phyloP scores from a whole-genome alignment of 345 rosid genomes.

The Triadica sebifera region DNA sequence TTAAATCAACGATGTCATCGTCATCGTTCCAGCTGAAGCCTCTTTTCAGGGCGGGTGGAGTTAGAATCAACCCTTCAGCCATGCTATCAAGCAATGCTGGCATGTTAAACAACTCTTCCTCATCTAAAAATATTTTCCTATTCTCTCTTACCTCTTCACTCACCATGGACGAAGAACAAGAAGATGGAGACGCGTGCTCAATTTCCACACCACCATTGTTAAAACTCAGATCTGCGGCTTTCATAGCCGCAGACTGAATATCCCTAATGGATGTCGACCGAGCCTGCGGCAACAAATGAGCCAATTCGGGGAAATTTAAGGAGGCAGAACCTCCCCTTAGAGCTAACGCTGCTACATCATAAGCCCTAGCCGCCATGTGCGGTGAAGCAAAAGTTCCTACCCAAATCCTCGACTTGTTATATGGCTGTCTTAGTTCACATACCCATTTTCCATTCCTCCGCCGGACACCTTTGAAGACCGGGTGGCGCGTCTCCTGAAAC shows the following conservation, averaged over 20 bases:
- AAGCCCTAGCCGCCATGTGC: slow-evolving; percentile 47
- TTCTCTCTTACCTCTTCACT: slow-evolving; percentile 13
- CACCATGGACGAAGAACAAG: no score
- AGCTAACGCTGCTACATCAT: slow-evolving; percentile 48
- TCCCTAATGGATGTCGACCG: slow-evolving; percentile 36
- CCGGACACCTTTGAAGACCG: slow-evolving; percentile 49
- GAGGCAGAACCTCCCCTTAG: slow-evolving; percentile 40
- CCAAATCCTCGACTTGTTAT: slow-evolving; percentile 44
- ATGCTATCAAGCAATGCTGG: slow-evolving; percentile 45
- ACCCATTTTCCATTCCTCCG: slow-evolving; percentile 58
- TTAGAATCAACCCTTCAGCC: slow-evolving; percentile 60
- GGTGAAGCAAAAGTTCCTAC: slow-evolving; percentile 49
- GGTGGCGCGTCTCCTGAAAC: slow-evolving; percentile 57
- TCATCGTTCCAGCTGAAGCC: slow-evolving; percentile 41
- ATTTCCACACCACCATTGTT: not conserved
- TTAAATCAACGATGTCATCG: slow-evolving; percentile 30
- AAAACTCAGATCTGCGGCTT: slow-evolving; percentile 26
- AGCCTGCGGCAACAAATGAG: slow-evolving; percentile 33
- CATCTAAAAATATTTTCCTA: slow-evolving; percentile 31
- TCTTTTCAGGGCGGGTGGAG: slow-evolving; percentile 44
- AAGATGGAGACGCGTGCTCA: not conserved
- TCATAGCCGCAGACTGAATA: slow-evolving; percentile 41
- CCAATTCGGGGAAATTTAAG: slow-evolving; percentile 42
- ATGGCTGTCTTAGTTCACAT: slow-evolving; percentile 45
- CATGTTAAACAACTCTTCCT: slow-evolving; percentile 64